Percentiles rank a stretch among this genome's conserved stretches.
Conservation (phyloP, 1,284 basidiomycete genomes). For the Moniliophthora roreri region DNA sequence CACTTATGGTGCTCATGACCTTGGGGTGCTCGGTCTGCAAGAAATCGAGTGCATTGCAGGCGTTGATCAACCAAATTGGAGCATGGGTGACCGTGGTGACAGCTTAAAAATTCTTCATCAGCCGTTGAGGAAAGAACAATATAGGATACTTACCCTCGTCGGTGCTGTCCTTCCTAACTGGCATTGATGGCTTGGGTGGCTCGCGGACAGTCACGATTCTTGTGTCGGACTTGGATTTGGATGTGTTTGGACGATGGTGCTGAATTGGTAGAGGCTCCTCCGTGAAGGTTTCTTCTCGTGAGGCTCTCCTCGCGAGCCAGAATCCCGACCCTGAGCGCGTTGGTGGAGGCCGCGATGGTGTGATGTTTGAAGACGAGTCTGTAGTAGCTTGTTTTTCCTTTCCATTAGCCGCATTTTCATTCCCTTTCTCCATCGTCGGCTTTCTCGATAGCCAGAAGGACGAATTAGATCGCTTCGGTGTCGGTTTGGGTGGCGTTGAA, state of each 20-base stretch:
- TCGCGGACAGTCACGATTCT: slow-evolving; percentile 1
- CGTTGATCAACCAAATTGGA: slow-evolving; percentile 73
- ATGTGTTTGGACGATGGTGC: not conserved
- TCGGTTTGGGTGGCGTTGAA: slow-evolving; percentile 2
- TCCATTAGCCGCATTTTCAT: not conserved
- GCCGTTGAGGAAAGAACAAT: not conserved
- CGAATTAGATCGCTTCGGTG: slow-evolving; percentile 1
- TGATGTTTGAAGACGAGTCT: not conserved
- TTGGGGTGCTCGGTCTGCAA: slow-evolving; percentile 72
- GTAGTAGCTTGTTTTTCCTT: slow-evolving; percentile 7
- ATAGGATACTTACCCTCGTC: slow-evolving; percentile 16
- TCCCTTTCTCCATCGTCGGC: slow-evolving; percentile 4
- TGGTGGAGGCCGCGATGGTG: slow-evolving; percentile 17
- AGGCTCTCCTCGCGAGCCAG: slow-evolving; percentile 27
- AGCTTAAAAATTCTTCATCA: slow-evolving; percentile 24
- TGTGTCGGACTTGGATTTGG: not conserved
- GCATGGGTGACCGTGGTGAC: slow-evolving; percentile 59
- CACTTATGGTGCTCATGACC: slow-evolving; percentile 70
- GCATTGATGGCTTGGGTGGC: not conserved
- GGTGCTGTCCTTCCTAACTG: not conserved
- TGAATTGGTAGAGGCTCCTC: slow-evolving; percentile 11
- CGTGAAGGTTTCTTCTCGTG: slow-evolving; percentile 21
- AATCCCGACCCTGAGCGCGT: slow-evolving; percentile 22
- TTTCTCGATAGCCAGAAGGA: slow-evolving; percentile 12
- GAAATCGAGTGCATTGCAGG: slow-evolving; percentile 70